A percentile compares a stretch with the other conserved stretches of the same genome.
phyloP scores from a whole-genome alignment of 2,329 filamentous ascomycete species.

The Pseudofabraea citricarpa region DNA sequence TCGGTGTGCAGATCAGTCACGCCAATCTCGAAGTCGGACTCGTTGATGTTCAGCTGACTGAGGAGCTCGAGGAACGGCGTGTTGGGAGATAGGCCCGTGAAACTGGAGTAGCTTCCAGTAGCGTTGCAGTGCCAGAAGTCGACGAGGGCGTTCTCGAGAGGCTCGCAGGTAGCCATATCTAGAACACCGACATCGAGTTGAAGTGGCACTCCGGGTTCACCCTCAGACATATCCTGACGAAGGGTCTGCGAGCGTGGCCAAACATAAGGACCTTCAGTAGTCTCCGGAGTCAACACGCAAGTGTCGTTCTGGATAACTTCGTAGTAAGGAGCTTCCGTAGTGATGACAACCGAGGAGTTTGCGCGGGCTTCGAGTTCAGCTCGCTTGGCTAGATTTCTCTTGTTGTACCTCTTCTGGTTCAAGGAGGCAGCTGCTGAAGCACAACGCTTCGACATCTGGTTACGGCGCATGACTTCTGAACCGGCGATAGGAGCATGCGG shows the following conservation, averaged over 20 bases:
- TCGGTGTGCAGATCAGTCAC: constrained; percentile 31
- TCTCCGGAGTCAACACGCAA: constrained; percentile 45
- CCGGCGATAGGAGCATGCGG: background rate
- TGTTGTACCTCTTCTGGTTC: constrained; percentile 1
- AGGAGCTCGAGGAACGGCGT: constrained; percentile 7
- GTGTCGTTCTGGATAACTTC: constrained; percentile 27
- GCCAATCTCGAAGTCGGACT: constrained; percentile 36
- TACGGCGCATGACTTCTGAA: background rate
- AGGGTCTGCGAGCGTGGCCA: constrained; percentile 1
- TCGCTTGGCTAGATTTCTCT: background rate
- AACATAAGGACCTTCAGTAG: constrained; percentile 45
- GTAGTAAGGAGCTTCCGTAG: constrained; percentile 3
- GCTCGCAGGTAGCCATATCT: constrained; percentile 34
- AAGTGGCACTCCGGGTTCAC: background rate
- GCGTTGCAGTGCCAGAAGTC: constrained; percentile 38
- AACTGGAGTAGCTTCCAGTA: constrained; percentile 41
- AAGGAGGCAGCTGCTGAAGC: background rate
- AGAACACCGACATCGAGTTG: constrained; percentile 32
- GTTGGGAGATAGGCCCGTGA: constrained; percentile 7
- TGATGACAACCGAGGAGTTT: constrained; percentile 1
- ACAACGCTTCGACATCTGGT: background rate
- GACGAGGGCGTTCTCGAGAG: constrained; percentile 28
- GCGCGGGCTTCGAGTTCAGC: background rate
- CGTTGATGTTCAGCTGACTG: constrained; percentile 28
- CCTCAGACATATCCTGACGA: constrained; percentile 2